Percentiles rank a stretch among this genome's conserved stretches.
These are phyloP conservation scores for Ziziphus jujuba DNA, from an alignment of 306 rosid species.

Conservation along the genomic window DNA sequence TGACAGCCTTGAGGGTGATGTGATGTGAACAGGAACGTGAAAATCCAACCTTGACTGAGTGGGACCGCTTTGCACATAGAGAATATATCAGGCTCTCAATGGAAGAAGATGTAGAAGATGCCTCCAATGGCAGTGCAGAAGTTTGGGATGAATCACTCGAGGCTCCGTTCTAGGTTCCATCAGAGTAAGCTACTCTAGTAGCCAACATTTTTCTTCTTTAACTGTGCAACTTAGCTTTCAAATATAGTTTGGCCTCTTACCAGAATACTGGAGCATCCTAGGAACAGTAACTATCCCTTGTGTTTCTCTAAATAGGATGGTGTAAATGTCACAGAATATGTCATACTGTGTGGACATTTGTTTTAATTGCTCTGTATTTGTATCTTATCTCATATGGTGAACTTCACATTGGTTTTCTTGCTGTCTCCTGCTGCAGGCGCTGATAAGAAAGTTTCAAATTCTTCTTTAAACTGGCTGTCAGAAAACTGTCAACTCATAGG, in stretches of 20 bases:
- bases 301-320: too few relatives aligned
- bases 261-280: background rate
- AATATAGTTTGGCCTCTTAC: background rate
- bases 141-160: conserved; percentile 99
- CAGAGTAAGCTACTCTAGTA: conserved; percentile 16
- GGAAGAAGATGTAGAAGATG: conserved; percentile 99
- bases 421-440: conserved; percentile 34
- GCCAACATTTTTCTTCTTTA: background rate
- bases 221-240: background rate
- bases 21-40: conserved; percentile 85
- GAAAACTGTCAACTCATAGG: conserved; percentile 34
- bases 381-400: too few relatives aligned
- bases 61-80: conserved; percentile 99
- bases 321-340: too few relatives aligned
- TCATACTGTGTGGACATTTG: too few relatives aligned
- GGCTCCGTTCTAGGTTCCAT: conserved; percentile 79
- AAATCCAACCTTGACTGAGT: conserved; percentile 97
- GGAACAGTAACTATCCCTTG: background rate
- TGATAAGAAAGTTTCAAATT: conserved; percentile 37
- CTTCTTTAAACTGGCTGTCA: conserved; percentile 41
- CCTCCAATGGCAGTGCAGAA: conserved; percentile 98
- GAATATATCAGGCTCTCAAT: conserved; percentile 98
- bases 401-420: background rate
- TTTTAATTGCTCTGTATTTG: background rate
- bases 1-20: conserved; percentile 29